phyloP scores from a whole-genome alignment of 495 filamentous ascomycete genomes.

The Aspergillus sclerotioniger region DNA sequence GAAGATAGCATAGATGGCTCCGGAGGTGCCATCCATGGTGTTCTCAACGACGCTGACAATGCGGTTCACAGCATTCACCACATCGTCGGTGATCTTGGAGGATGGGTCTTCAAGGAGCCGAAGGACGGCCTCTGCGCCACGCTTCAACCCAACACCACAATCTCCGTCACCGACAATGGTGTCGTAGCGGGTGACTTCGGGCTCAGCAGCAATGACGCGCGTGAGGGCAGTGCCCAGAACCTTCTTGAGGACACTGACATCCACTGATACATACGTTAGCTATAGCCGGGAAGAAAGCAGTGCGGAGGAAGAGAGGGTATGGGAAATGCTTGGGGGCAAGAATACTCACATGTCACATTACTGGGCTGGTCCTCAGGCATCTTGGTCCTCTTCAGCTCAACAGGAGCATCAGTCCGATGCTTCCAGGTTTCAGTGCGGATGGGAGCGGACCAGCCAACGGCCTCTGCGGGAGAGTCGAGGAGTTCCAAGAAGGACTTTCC shows the following conservation, averaged over 20 bases:
- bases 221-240: slow-evolving; percentile 67
- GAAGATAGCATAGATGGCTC: slow-evolving; percentile 94
- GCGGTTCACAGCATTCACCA: slow-evolving; percentile 65
- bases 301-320: background rate
- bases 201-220: slow-evolving; percentile 71
- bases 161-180: slow-evolving; percentile 94
- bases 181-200: slow-evolving; percentile 83
- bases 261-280: slow-evolving; percentile 48
- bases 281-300: background rate
- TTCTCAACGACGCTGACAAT: slow-evolving; percentile 84
- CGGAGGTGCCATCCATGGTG: slow-evolving; percentile 94
- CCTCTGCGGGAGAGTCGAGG: slow-evolving; percentile 81
- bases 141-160: slow-evolving; percentile 85
- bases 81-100: slow-evolving; percentile 61
- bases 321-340: background rate
- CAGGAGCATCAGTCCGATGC: slow-evolving; percentile 37
- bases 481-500: slow-evolving; percentile 82
- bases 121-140: slow-evolving; percentile 84
- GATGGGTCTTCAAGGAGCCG: slow-evolving; percentile 54
- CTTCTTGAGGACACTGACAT: slow-evolving; percentile 55
- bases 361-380: slow-evolving; percentile 56
- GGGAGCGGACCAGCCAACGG: slow-evolving; percentile 78
- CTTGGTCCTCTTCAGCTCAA: slow-evolving; percentile 55
- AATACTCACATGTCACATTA: slow-evolving; percentile 59
- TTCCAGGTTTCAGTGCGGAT: slow-evolving; percentile 59